Percentiles rank a stretch among this genome's conserved stretches.
These are phyloP conservation scores for Papiliotrema laurentii DNA, from an alignment of 1,284 basidiomycete genomes.

Conservation along the genomic window DNA sequence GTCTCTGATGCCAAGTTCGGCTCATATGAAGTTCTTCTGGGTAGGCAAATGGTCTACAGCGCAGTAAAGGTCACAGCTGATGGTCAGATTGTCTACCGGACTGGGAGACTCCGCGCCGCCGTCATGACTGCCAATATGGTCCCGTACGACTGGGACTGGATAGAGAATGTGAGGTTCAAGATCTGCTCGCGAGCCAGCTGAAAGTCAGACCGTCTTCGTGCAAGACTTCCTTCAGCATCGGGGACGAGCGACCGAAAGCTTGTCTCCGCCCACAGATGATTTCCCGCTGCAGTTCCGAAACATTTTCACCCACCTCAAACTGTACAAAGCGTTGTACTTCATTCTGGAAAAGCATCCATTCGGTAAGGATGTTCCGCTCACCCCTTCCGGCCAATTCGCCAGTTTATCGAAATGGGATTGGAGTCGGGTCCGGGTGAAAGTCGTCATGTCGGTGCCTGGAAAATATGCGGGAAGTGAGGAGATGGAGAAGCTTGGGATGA, in stretches of 20 bases:
- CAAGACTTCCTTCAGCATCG: constrained; percentile 41
- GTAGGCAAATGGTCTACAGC: constrained; percentile 14
- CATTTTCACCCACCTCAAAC: constrained; percentile 38
- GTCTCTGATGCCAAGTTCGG: constrained; percentile 8
- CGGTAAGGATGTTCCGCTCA: constrained; percentile 26
- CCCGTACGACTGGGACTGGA: constrained; percentile 41
- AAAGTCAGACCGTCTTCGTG: constrained; percentile 40
- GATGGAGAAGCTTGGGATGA: constrained; percentile 31
- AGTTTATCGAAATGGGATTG: constrained; percentile 39
- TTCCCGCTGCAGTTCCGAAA: constrained; percentile 34
- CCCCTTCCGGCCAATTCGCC: constrained; percentile 17
- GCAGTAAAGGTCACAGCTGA: neutral
- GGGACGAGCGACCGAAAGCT: constrained; percentile 1
- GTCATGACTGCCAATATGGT: constrained; percentile 46
- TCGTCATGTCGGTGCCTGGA: constrained; percentile 43
- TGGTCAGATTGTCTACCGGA: constrained; percentile 44
- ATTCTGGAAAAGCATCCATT: constrained; percentile 24
- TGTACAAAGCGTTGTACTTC: constrained; percentile 32
- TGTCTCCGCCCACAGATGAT: constrained; percentile 14
- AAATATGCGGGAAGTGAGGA: constrained; percentile 30
- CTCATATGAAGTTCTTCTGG: constrained; percentile 46
- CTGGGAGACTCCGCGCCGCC: constrained; percentile 42
- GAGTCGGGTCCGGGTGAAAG: constrained; percentile 37
- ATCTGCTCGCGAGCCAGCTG: neutral
- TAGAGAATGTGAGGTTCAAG: constrained; percentile 43